Conservation (phyloP, 2,329 filamentous ascomycete genomes). For the Claviceps sp. region DNA sequence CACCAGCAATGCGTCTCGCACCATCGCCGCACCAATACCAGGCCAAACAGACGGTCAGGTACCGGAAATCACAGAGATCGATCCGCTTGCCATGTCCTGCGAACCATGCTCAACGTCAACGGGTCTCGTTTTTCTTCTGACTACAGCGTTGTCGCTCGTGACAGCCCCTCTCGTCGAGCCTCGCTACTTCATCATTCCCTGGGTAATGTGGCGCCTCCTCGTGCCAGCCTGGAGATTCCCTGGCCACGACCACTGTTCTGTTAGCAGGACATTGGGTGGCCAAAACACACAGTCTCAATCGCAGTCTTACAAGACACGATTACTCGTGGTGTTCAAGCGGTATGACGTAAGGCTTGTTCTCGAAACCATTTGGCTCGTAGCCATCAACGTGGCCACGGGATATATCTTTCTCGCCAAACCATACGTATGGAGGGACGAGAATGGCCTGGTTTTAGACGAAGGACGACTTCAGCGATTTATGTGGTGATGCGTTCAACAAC, state of each 20-base stretch:
- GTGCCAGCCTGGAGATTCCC: conserved; percentile 40
- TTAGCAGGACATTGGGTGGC: background rate
- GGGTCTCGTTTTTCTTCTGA: conserved; percentile 44
- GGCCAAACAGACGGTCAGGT: conserved; percentile 1
- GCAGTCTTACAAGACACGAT: background rate
- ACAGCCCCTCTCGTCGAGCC: conserved; percentile 91
- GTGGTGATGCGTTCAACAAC: conserved; percentile 41
- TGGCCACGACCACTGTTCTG: conserved; percentile 10
- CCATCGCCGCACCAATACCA: background rate
- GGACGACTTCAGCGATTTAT: conserved; percentile 63
- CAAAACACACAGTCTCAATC: background rate
- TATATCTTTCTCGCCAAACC: conserved; percentile 57
- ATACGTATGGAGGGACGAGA: conserved; percentile 49
- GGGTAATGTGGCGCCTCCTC: conserved; percentile 82
- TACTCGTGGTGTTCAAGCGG: conserved; percentile 6
- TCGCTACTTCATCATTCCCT: conserved; percentile 89
- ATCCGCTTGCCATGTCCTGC: conserved; percentile 15
- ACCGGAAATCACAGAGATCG: conserved; percentile 11
- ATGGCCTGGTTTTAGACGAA: conserved; percentile 37
- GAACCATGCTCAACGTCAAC: conserved; percentile 33
- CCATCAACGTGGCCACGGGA: conserved; percentile 52
- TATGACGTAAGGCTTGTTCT: conserved; percentile 35
- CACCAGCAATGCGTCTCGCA: conserved; percentile 17
- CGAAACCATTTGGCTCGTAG: conserved; percentile 58
- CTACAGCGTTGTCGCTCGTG: conserved; percentile 65